phyloP scores from a whole-genome alignment of 2,329 filamentous ascomycete species.

The Epichloe amarillans region DNA sequence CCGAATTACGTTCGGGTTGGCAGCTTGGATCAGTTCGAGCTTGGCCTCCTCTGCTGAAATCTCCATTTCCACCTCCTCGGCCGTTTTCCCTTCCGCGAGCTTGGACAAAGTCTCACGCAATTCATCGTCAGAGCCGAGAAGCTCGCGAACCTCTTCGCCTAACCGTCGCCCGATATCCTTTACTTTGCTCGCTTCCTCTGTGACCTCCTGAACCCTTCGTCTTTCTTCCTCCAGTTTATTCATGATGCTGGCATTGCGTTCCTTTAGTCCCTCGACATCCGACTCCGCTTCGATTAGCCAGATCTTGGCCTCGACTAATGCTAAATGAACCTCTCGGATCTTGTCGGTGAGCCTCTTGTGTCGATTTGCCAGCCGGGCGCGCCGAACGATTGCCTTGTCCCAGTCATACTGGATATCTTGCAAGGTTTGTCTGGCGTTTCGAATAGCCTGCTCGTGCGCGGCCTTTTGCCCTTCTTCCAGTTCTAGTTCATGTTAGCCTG shows the following conservation, averaged over 20 bases:
- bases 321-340: conserved; percentile 48
- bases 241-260: conserved; percentile 48
- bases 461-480: conserved; percentile 21
- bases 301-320: conserved; percentile 56
- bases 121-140: conserved; percentile 26
- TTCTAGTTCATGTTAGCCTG: conserved; percentile 17
- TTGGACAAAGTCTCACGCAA: conserved; percentile 27
- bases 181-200: conserved; percentile 24
- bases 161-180: conserved; percentile 21
- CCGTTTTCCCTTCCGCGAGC: conserved; percentile 34
- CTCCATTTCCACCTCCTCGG: conserved; percentile 56
- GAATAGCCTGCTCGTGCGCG: conserved; percentile 18
- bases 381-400: conserved; percentile 42
- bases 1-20: conserved; percentile 59
- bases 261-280: conserved; percentile 57
- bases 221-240: conserved; percentile 34
- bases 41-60: conserved; percentile 62
- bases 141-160: conserved; percentile 23
- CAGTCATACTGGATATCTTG: conserved; percentile 37
- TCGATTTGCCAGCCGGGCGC: conserved; percentile 37
- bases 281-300: conserved; percentile 69
- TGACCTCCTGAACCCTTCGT: conserved; percentile 20
- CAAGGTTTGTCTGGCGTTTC: conserved; percentile 25
- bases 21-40: conserved; percentile 67
- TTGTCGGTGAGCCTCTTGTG: conserved; percentile 47